phyloP scores from a whole-genome alignment of 768 basidiomycete genomes.

The Hygrophorus russula region DNA sequence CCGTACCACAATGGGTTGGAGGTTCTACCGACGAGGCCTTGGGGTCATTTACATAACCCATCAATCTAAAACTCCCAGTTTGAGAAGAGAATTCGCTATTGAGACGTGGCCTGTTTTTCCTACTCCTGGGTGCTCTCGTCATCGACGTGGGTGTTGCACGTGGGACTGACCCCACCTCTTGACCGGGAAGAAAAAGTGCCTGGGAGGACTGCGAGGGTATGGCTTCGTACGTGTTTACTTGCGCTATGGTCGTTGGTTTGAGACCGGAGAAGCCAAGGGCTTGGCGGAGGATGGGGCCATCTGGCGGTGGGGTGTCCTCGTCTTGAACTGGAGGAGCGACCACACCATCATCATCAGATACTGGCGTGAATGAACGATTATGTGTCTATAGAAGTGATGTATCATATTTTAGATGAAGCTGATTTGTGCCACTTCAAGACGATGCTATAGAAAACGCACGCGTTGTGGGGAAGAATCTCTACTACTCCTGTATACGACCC shows the following conservation, averaged over 20 bases:
- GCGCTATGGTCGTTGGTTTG: conserved; percentile 18
- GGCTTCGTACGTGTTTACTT: conserved; percentile 32
- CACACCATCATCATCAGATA: conserved; percentile 37
- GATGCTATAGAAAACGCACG: conserved; percentile 22
- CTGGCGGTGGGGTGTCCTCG: conserved; percentile 38
- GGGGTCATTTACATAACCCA: conserved; percentile 14
- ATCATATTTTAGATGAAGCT: too few relatives aligned
- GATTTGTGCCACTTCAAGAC: too few relatives aligned
- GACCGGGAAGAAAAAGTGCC: conserved; percentile 44
- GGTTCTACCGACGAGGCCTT: conserved; percentile 11
- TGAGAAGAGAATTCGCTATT: conserved; percentile 32
- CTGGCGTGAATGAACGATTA: conserved; percentile 41
- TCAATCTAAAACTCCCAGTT: conserved; percentile 39
- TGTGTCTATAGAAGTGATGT: conserved; percentile 20
- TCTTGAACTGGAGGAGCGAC: conserved; percentile 26
- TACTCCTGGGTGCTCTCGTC: conserved; percentile 10
- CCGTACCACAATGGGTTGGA: conserved; percentile 22
- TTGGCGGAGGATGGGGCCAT: conserved; percentile 45
- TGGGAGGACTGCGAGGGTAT: conserved; percentile 14
- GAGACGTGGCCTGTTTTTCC: conserved; percentile 20
- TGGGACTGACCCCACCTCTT: conserved; percentile 20
- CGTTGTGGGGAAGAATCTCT: conserved; percentile 41
- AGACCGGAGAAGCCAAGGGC: conserved; percentile 41
- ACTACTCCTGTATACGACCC: conserved; percentile 32
- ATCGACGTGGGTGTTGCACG: conserved; percentile 11